Percentiles rank a stretch among this genome's conserved stretches.
Conservation (phyloP, 306 rosid genomes). For the Abrus precatorius region DNA sequence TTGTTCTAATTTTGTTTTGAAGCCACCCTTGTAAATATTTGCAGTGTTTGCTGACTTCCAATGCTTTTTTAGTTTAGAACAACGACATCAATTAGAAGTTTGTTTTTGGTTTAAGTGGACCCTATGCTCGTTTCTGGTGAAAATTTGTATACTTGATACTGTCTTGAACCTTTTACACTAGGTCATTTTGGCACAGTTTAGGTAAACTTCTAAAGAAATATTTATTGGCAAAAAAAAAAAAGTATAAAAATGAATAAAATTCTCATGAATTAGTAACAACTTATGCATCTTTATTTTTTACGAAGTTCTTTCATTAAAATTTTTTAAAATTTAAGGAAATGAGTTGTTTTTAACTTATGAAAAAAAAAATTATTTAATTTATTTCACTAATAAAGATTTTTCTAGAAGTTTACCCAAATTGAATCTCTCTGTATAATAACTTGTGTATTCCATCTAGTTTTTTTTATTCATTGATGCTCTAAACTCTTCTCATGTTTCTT, state of each 20-base stretch:
- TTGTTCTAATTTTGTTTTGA: slow-evolving; percentile 22
- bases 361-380: no score
- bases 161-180: not conserved
- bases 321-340: no score
- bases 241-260: no score
- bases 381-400: no score
- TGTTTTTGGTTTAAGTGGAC: slow-evolving; percentile 1
- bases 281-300: no score
- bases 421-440: not conserved
- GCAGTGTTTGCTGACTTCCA: not conserved
- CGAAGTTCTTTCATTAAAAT: no score
- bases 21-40: not conserved
- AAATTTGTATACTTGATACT: not conserved
- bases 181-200: no score
- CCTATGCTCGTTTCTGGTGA: slow-evolving; percentile 1
- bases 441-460: slow-evolving; percentile 9
- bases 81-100: not conserved
- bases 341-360: no score
- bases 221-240: no score
- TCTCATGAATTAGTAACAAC: no score
- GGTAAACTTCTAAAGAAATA: no score
- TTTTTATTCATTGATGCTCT: slow-evolving; percentile 9
- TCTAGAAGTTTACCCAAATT: no score
- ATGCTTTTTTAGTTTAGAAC: not conserved
- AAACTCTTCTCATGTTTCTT: slow-evolving; percentile 5